Evolutionary conservation across 108 stramenopile genomes (phyloP).

Genomic region (Nitzschia inconspicua): DNA sequence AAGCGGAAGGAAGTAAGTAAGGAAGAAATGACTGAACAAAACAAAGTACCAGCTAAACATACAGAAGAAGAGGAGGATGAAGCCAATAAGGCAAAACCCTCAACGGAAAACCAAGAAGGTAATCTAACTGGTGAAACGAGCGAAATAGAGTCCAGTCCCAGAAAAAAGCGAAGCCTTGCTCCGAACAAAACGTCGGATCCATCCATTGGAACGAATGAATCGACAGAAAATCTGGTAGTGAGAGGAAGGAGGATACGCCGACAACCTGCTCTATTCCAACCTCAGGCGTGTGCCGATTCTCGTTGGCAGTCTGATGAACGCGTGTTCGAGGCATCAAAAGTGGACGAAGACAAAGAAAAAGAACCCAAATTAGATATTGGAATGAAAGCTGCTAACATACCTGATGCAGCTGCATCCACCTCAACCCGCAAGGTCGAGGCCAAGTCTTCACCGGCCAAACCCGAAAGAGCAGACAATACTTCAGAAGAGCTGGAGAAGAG

Average conservation of each 20-base stretch:
- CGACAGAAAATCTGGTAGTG: conserved; percentile 3
- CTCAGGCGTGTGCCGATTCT: conserved; percentile 45
- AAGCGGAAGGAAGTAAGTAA: neutral
- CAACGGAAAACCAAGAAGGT: conserved; percentile 6
- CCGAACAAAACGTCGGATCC: conserved; percentile 23
- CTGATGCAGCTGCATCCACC: neutral
- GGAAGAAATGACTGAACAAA: neutral
- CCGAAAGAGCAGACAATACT: neutral
- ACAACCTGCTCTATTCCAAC: conserved; percentile 50
- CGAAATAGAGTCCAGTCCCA: neutral
- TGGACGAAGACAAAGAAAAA: conserved; percentile 5
- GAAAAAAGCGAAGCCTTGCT: conserved; percentile 6
- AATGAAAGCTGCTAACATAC: neutral
- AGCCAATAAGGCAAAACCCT: neutral
- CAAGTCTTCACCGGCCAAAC: neutral
- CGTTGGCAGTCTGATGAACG: conserved; percentile 53
- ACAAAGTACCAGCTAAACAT: neutral
- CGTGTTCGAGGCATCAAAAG: neutral
- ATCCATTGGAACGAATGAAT: neutral
- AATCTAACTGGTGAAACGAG: too few relatives aligned
- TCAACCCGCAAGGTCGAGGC: neutral
- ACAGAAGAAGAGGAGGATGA: neutral
- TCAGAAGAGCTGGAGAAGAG: neutral
- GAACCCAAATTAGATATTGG: neutral
- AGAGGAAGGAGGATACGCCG: conserved; percentile 11